Conservation (phyloP, 2,329 filamentous ascomycete genomes). For the Cladorrhinum sp. region DNA sequence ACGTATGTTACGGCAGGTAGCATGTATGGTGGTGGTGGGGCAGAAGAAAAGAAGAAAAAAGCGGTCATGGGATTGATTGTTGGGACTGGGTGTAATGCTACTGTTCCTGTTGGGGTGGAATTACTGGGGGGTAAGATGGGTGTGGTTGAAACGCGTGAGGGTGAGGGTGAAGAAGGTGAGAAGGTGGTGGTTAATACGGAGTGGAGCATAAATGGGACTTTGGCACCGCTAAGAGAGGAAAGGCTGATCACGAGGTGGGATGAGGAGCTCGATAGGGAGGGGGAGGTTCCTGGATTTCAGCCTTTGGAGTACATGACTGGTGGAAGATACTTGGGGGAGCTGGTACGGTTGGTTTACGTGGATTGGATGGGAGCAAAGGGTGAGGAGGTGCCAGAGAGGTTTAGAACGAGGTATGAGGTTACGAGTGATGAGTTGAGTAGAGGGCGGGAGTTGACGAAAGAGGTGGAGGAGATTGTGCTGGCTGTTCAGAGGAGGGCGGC, state of each 20-base stretch:
- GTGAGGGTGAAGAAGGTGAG: constrained; percentile 47
- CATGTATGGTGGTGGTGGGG: neutral
- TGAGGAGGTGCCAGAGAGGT: neutral
- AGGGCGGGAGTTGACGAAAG: neutral
- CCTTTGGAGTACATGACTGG: constrained; percentile 84
- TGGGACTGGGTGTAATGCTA: constrained; percentile 78
- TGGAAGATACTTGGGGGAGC: constrained; percentile 73
- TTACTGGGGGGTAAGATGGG: constrained; percentile 63
- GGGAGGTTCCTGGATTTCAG: constrained; percentile 72
- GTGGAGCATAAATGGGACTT: constrained; percentile 76
- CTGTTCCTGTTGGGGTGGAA: constrained; percentile 65
- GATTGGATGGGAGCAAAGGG: neutral
- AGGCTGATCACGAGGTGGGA: constrained; percentile 71
- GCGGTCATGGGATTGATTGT: constrained; percentile 79
- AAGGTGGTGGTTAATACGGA: constrained; percentile 79
- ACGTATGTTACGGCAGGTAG: constrained; percentile 53
- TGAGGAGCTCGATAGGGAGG: constrained; percentile 59
- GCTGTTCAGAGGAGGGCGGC: constrained; percentile 71
- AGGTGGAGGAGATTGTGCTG: constrained; percentile 53
- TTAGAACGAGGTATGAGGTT: neutral
- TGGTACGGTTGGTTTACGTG: constrained; percentile 61
- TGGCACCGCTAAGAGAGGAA: constrained; percentile 61
- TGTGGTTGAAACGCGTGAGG: constrained; percentile 47
- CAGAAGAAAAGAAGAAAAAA: too few species aligned
- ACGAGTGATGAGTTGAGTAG: neutral